Conservation (phyloP, 2,329 filamentous ascomycete species). For the Paraphaeosphaeria sporulosa region DNA sequence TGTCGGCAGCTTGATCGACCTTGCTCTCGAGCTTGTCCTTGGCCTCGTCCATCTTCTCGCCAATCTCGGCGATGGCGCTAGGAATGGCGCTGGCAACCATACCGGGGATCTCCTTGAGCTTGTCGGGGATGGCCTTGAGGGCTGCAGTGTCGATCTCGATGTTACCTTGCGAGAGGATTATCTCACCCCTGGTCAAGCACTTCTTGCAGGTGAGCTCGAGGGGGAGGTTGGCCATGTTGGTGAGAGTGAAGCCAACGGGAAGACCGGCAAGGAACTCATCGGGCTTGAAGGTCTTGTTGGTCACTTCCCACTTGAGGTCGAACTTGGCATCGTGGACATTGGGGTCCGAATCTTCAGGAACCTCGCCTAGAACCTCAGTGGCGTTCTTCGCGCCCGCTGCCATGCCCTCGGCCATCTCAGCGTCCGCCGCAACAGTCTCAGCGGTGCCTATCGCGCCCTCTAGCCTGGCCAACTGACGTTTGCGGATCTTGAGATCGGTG, state of each 20-base stretch:
- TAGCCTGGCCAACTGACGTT: conserved; percentile 22
- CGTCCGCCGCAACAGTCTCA: not conserved
- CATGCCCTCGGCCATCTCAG: conserved; percentile 9
- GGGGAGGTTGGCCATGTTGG: conserved; percentile 28
- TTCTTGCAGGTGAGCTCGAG: conserved; percentile 47
- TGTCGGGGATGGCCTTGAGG: conserved; percentile 34
- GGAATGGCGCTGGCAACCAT: conserved; percentile 14
- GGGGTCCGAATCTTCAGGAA: conserved; percentile 30
- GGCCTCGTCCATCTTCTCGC: conserved; percentile 20
- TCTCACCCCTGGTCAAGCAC: conserved; percentile 41
- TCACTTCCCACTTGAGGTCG: conserved; percentile 29
- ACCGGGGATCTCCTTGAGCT: conserved; percentile 10
- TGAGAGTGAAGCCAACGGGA: conserved; percentile 19
- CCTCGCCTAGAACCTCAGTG: conserved; percentile 15
- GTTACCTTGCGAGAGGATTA: conserved; percentile 42
- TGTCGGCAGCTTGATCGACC: conserved; percentile 1
- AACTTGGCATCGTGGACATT: conserved; percentile 29
- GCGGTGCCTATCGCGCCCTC: not conserved
- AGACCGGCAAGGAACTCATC: conserved; percentile 28
- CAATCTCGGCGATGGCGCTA: conserved; percentile 32
- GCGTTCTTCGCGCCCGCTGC: conserved; percentile 10
- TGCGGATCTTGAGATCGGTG: conserved; percentile 32
- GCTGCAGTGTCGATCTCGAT: conserved; percentile 37
- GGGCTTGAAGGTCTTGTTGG: conserved; percentile 35
- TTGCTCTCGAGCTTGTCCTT: conserved; percentile 5